Base-by-base conservation (phyloP, 164 flowering plant genomes). In the Paratinospora sagittata region DNA sequence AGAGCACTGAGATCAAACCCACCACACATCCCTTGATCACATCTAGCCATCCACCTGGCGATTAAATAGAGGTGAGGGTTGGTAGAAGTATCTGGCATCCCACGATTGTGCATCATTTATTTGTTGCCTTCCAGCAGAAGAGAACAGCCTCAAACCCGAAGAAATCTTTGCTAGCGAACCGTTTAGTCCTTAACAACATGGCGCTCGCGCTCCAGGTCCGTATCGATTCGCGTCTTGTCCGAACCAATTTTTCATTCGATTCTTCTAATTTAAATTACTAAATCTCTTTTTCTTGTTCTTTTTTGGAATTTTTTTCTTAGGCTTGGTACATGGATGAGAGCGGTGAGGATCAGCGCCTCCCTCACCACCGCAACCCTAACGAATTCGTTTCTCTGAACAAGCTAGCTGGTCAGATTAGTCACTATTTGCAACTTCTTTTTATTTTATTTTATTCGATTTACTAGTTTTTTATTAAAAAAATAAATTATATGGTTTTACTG, bases 281-380 rank as follows among this genome's bases (percentile, higher is more conserved):
- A 43, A 10, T 49, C 7, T 47, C 9, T n/a, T 34, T 13, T 2
- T 55, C 39, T 69, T 58, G 3, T 13, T 70, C 16, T 58, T 23
- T 23, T 58, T 21, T 0, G 14, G 26, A 4, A 2, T 33, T 63
- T 69, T 52, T 80, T 30, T 30, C 34, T 52, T 80, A 93, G 93
- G 96, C 98, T 37, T 94, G 96, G 98, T 87, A 79, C 69, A 87
- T 85, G 96, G 86, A 94, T 8, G 97, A 94, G 26, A 84, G 74
- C 72, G 63, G 66, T 17, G 93, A 88, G 47, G 97, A 91, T 69
- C 85, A 82, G 58, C 81, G 92, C 79, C 93, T 91, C 7, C 97
- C 96, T 70, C 96, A 87, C 70, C 92, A 84, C 67, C 81, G 84
- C 55, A 74, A 83, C 69, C 90, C 95, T 1, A 82, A 80, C 3